These are phyloP conservation scores for Pleurozium schreberi DNA, from an alignment of 225 moss, liverwort and hornwort species.

Conservation along the genomic window DNA sequence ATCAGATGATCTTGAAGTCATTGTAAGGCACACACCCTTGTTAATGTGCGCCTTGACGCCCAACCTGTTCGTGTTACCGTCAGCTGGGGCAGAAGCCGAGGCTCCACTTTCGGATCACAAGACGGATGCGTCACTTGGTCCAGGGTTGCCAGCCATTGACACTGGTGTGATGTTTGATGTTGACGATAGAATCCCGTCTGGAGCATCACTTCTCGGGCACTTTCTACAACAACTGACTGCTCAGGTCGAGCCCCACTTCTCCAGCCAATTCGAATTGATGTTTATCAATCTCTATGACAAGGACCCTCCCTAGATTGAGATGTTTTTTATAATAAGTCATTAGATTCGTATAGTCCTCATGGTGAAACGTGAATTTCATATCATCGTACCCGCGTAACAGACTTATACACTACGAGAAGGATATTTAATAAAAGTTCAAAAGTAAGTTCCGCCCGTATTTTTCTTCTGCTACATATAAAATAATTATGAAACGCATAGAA, in stretches of 20 bases:
- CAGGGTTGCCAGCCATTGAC: constrained; percentile 69
- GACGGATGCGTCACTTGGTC: constrained; percentile 47
- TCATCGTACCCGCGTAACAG: neutral
- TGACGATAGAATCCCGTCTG: constrained; percentile 70
- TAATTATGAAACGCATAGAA: neutral
- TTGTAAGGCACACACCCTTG: constrained; percentile 64
- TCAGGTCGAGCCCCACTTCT: constrained; percentile 37
- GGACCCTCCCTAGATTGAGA: neutral
- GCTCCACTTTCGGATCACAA: constrained; percentile 61
- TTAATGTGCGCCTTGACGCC: constrained; percentile 76
- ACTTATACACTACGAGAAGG: neutral
- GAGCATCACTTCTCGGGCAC: constrained; percentile 83
- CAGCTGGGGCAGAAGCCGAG: constrained; percentile 72
- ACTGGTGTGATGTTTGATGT: constrained; percentile 48
- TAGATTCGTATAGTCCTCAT: neutral
- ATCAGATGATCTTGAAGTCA: constrained; percentile 32
- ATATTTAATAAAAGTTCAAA: neutral
- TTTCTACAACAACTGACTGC: constrained; percentile 64
- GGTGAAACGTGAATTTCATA: neutral
- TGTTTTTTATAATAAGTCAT: neutral
- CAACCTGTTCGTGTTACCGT: constrained; percentile 73
- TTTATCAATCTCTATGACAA: neutral
- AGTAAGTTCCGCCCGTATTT: neutral
- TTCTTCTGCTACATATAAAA: neutral
- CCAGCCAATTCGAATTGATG: neutral